Conservation (phyloP, 164 flowering plant genomes). For the Stephania yunnanensis region DNA sequence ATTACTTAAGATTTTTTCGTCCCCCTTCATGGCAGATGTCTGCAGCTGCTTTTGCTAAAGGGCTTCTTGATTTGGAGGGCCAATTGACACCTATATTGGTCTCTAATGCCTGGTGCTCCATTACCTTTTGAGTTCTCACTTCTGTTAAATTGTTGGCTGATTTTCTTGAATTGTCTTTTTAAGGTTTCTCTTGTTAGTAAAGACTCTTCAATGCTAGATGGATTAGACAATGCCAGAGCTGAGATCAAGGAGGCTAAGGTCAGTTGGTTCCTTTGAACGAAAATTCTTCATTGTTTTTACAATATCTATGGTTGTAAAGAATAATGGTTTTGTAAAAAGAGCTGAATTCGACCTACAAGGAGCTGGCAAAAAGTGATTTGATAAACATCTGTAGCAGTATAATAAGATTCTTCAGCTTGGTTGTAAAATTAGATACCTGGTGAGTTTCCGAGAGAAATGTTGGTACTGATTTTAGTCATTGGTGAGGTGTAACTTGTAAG, state of each 20-base stretch:
- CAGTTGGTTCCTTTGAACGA: constrained; percentile 11
- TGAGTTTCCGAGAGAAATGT: not conserved
- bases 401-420: not conserved
- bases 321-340: not conserved
- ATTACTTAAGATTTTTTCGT: constrained; percentile 4
- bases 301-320: not conserved
- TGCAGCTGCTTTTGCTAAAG: constrained; percentile 99
- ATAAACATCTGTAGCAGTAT: not conserved
- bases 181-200: constrained; percentile 99
- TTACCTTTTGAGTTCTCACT: not conserved
- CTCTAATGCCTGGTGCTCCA: constrained; percentile 18
- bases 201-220: constrained; percentile 99
- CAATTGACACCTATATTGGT: constrained; percentile 95
- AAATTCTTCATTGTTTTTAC: not conserved
- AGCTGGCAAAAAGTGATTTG: not conserved
- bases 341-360: not conserved
- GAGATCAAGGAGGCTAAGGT: constrained; percentile 99
- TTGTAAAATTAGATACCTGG: not conserved
- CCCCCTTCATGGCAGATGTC: constrained; percentile 60
- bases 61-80: constrained; percentile 97
- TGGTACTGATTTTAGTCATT: not conserved
- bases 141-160: constrained; percentile 7
- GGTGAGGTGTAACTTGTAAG: no score
- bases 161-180: constrained; percentile 15
- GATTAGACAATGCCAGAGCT: constrained; percentile 92